Evolutionary conservation across 2,329 filamentous ascomycete genomes (phyloP).

Genomic region (Helminthosporium solani): DNA sequence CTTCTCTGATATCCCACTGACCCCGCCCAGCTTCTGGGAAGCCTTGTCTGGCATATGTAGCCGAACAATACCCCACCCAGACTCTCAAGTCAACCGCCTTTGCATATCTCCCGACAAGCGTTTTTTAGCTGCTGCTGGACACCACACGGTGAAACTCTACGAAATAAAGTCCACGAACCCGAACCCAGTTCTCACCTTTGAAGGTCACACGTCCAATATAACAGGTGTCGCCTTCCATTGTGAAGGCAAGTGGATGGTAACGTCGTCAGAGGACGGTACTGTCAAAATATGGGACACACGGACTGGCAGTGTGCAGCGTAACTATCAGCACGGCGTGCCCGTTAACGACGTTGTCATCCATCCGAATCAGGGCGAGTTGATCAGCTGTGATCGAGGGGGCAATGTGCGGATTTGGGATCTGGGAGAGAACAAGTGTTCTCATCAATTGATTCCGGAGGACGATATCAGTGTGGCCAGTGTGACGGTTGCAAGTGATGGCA

Average conservation of each 20-base stretch:
- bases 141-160: conserved; percentile 92
- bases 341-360: conserved; percentile 99
- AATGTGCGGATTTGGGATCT: conserved; percentile 96
- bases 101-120: conserved; percentile 99
- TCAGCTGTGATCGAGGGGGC: conserved; percentile 89
- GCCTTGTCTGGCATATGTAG: conserved; percentile 97
- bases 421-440: conserved; percentile 93
- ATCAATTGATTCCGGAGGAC: conserved; percentile 94
- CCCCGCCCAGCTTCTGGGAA: conserved; percentile 81
- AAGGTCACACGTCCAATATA: conserved; percentile 93
- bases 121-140: conserved; percentile 78
- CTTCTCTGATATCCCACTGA: conserved; percentile 9
- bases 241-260: conserved; percentile 99
- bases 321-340: conserved; percentile 84
- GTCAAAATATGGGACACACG: conserved; percentile 97
- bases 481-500: conserved; percentile 92
- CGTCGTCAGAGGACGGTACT: conserved; percentile 91
- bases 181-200: conserved; percentile 87
- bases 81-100: conserved; percentile 96
- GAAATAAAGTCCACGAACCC: conserved; percentile 99
- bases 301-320: conserved; percentile 81
- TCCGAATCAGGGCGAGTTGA: conserved; percentile 96
- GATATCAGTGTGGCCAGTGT: conserved; percentile 92
- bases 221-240: conserved; percentile 98
- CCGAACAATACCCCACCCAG: conserved; percentile 94